These are phyloP conservation scores for Boletus vinaceobasis DNA, from an alignment of 768 basidiomycete genomes.

Conservation along the genomic window DNA sequence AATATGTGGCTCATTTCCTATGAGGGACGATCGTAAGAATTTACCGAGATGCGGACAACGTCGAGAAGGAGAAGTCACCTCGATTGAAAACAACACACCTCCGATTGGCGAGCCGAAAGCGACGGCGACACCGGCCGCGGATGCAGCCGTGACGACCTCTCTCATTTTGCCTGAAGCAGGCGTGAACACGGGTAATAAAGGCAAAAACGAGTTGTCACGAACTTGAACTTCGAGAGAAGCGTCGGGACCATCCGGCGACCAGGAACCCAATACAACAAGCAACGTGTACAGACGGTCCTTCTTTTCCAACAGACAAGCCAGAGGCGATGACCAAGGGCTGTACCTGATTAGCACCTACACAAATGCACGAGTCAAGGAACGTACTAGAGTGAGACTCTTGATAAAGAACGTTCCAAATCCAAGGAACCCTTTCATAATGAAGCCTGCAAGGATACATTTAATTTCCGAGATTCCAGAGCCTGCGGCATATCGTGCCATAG, in stretches of 20 bases:
- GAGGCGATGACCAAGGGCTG: slow-evolving; percentile 97
- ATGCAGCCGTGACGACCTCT: slow-evolving; percentile 91
- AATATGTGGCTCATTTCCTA: slow-evolving; percentile 99
- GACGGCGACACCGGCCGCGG: slow-evolving; percentile 96
- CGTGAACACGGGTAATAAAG: slow-evolving; percentile 14
- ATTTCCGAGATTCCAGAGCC: slow-evolving; percentile 99
- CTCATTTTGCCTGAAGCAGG: slow-evolving; percentile 62
- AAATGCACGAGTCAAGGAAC: slow-evolving; percentile 26
- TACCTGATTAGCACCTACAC: slow-evolving; percentile 13
- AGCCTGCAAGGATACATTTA: slow-evolving; percentile 95
- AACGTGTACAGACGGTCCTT: slow-evolving; percentile 97
- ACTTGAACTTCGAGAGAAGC: slow-evolving; percentile 89
- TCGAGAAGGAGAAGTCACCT: slow-evolving; percentile 48
- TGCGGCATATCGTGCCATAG: slow-evolving; percentile 91
- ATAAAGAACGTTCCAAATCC: slow-evolving; percentile 87
- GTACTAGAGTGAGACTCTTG: slow-evolving; percentile 89
- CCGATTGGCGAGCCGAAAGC: slow-evolving; percentile 98
- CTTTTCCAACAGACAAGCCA: slow-evolving; percentile 95
- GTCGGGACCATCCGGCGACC: slow-evolving; percentile 79
- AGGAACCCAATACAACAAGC: slow-evolving; percentile 92
- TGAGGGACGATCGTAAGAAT: neutral
- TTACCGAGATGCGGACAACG: neutral
- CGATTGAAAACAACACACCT: slow-evolving; percentile 95
- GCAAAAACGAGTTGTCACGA: slow-evolving; percentile 22
- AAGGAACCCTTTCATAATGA: slow-evolving; percentile 94